A percentile compares a stretch with the other conserved stretches of the same genome.
Conservation (phyloP, 345 rosid species). For the Ceriops tagal region DNA sequence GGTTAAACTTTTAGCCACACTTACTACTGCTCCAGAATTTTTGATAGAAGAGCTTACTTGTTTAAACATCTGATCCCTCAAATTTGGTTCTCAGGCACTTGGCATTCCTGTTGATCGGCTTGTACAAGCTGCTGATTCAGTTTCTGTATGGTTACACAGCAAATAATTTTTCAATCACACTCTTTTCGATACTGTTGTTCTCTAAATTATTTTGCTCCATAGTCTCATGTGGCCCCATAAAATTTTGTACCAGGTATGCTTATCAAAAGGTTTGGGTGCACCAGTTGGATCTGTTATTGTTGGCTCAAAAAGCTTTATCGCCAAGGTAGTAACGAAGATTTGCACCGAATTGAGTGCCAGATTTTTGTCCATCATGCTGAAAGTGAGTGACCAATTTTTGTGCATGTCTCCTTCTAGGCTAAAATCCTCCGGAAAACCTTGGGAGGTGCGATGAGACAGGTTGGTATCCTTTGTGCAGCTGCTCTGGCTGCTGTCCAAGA, state of each 20-base stretch:
- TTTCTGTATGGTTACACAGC: constrained; percentile 45
- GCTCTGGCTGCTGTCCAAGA: constrained; percentile 75
- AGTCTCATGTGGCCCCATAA: neutral
- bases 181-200: neutral
- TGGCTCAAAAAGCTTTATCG: constrained; percentile 73
- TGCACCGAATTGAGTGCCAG: neutral
- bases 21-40: too few relatives aligned
- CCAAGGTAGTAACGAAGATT: constrained; percentile 43
- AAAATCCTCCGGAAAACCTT: constrained; percentile 80
- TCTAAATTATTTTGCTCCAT: neutral
- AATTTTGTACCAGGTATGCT: constrained; percentile 54
- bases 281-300: constrained; percentile 92
- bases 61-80: constrained; percentile 17
- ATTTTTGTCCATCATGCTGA: neutral
- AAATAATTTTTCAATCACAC: neutral
- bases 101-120: constrained; percentile 81
- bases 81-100: constrained; percentile 56
- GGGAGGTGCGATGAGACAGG: constrained; percentile 97
- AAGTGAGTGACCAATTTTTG: neutral
- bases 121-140: constrained; percentile 86
- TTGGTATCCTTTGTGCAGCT: constrained; percentile 82
- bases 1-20: too few relatives aligned
- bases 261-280: constrained; percentile 91
- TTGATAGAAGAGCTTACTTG: neutral
- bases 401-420: constrained; percentile 43